A percentile compares a stretch with the other conserved stretches of the same genome.
Conservation (phyloP, 2,329 filamentous ascomycete species). For the Nakataea oryzae region DNA sequence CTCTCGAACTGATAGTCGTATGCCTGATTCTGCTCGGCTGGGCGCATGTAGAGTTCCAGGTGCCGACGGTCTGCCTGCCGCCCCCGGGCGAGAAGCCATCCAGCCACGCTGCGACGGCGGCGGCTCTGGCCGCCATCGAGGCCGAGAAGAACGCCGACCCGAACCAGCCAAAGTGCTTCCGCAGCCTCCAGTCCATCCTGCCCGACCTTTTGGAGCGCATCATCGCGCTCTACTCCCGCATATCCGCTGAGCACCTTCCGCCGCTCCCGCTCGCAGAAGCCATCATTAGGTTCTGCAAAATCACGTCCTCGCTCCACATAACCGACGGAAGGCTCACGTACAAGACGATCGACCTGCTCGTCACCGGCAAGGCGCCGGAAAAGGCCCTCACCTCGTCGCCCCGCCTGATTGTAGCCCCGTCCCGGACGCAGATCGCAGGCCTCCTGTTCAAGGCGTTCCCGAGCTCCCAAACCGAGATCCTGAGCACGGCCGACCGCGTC, state of each 20-base stretch:
- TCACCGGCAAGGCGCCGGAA: conserved; percentile 47
- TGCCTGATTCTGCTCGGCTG: conserved; percentile 77
- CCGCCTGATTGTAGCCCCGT: conserved; percentile 43
- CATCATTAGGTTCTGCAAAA: conserved; percentile 61
- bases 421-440: conserved; percentile 52
- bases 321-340: conserved; percentile 52
- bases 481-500: conserved; percentile 66
- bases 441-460: conserved; percentile 63
- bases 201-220: conserved; percentile 70
- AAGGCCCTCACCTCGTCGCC: conserved; percentile 40
- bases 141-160: conserved; percentile 29
- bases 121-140: conserved; percentile 18
- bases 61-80: conserved; percentile 47
- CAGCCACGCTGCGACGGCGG: conserved; percentile 8
- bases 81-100: conserved; percentile 34
- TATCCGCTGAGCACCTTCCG: conserved; percentile 60
- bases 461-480: conserved; percentile 49
- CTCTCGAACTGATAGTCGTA: conserved; percentile 76
- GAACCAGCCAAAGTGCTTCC: conserved; percentile 40
- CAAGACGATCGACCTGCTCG: conserved; percentile 51
- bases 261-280: conserved; percentile 63
- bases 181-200: conserved; percentile 46
- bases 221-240: conserved; percentile 60
- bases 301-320: conserved; percentile 57
- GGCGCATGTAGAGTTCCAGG: conserved; percentile 72